Conservation (phyloP, 371 early-diverging fungal species). For the Smittium culicis region DNA sequence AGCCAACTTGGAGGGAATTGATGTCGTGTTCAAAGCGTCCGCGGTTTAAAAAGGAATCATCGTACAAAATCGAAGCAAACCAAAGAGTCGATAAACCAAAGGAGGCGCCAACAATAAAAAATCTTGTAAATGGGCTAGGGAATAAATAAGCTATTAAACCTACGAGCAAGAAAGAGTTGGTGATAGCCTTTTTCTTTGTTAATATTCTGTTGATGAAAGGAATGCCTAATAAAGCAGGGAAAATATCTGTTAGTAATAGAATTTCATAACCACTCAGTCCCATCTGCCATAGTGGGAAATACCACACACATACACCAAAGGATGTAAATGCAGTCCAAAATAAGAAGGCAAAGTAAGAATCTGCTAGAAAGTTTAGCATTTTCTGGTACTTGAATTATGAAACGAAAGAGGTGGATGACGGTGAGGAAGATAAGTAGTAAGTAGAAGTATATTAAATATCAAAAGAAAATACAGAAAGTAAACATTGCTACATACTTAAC, state of each 20-base stretch:
- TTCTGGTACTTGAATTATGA: background rate
- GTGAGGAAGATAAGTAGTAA: too few species aligned
- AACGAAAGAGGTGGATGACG: background rate
- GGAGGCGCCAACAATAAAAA: slow-evolving; percentile 45
- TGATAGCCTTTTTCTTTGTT: slow-evolving; percentile 31
- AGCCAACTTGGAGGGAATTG: slow-evolving; percentile 48
- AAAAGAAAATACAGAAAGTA: too few species aligned
- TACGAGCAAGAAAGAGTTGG: slow-evolving; percentile 29
- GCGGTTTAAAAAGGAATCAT: slow-evolving; percentile 32
- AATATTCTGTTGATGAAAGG: slow-evolving; percentile 40
- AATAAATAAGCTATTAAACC: slow-evolving; percentile 46
- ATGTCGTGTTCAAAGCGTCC: slow-evolving; percentile 46
- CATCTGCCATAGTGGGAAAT: slow-evolving; percentile 76
- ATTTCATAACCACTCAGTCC: slow-evolving; percentile 69
- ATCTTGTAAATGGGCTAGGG: slow-evolving; percentile 41
- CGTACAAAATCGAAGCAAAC: slow-evolving; percentile 44
- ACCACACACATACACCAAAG: slow-evolving; percentile 60
- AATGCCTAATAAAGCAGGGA: slow-evolving; percentile 50
- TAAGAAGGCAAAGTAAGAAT: slow-evolving; percentile 41
- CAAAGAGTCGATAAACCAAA: slow-evolving; percentile 40
- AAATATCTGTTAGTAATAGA: slow-evolving; percentile 44
- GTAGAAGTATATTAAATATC: too few species aligned
- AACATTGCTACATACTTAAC: too few species aligned
- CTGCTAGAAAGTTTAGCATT: slow-evolving; percentile 26
- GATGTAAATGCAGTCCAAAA: slow-evolving; percentile 70